These are phyloP conservation scores for Calycina herbarum DNA, from an alignment of 2,329 filamentous ascomycete species.

Conservation along the genomic window DNA sequence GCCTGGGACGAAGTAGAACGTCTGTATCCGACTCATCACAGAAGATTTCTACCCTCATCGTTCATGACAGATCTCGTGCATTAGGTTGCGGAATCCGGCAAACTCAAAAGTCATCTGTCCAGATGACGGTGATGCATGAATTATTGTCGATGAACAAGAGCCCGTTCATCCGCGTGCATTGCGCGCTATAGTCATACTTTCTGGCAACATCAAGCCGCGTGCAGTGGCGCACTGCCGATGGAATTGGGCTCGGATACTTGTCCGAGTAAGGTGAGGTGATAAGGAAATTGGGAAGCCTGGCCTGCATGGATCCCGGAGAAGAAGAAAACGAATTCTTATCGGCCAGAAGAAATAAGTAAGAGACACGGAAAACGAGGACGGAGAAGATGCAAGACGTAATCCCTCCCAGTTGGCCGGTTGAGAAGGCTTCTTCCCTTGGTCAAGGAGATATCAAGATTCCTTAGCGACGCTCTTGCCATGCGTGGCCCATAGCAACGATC, in stretches of 20 bases:
- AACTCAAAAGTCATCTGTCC: not conserved
- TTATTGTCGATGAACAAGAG: not conserved
- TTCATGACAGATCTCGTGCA: conserved; percentile 4
- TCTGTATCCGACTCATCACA: conserved; percentile 2
- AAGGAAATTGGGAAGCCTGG: not conserved
- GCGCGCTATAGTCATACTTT: conserved; percentile 4
- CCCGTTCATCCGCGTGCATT: not conserved
- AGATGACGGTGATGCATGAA: not conserved
- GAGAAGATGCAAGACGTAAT: not conserved
- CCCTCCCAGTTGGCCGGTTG: not conserved
- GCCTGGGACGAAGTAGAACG: not conserved
- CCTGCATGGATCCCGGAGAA: not conserved
- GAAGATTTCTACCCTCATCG: not conserved
- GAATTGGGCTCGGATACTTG: conserved; percentile 6
- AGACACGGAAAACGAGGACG: not conserved
- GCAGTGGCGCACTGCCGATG: not conserved
- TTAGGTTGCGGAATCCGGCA: not conserved
- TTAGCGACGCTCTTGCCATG: conserved; percentile 8
- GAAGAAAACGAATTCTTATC: not conserved
- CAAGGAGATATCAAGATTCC: too few species aligned
- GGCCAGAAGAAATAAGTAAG: not conserved
- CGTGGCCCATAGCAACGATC: conserved; percentile 8
- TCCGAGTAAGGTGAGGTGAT: conserved; percentile 4
- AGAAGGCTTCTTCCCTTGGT: too few species aligned
- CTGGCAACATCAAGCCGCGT: conserved; percentile 3